Conservation (phyloP, 2,329 filamentous ascomycete genomes). For the Stagonosporopsis tanaceti region DNA sequence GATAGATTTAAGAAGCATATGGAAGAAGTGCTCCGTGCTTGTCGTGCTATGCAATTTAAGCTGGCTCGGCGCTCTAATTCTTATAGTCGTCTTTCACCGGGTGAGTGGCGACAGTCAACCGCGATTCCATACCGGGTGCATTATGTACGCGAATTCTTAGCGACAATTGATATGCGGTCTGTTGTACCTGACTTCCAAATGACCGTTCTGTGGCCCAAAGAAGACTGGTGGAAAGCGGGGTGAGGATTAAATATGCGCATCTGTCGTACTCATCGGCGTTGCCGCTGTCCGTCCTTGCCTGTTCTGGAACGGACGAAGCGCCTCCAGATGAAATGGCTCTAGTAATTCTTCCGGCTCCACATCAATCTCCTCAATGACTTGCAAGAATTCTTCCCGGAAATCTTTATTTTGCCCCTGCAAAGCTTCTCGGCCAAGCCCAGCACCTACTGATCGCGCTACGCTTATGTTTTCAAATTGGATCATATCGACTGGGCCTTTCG, state of each 20-base stretch:
- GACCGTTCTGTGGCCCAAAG: conserved; percentile 6
- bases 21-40: not conserved
- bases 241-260: not conserved
- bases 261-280: conserved; percentile 2
- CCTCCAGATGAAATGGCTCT: conserved; percentile 13
- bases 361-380: not conserved
- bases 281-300: conserved; percentile 1
- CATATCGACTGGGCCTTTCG: not conserved
- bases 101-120: conserved; percentile 4
- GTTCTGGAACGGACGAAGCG: conserved; percentile 7
- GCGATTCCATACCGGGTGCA: not conserved
- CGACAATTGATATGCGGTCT: not conserved
- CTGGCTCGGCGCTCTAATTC: not conserved
- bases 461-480: not conserved
- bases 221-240: conserved; percentile 3
- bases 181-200: conserved; percentile 3
- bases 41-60: not conserved
- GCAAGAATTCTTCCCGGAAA: not conserved
- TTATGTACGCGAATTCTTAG: not conserved
- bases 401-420: not conserved
- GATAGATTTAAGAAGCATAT: conserved; percentile 11
- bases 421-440: not conserved
- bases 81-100: conserved; percentile 12
- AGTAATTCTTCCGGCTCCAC: conserved; percentile 17
- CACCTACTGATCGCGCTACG: not conserved